Conservation (phyloP, 805 yeast genomes). For the Metschnikowia anglica region DNA sequence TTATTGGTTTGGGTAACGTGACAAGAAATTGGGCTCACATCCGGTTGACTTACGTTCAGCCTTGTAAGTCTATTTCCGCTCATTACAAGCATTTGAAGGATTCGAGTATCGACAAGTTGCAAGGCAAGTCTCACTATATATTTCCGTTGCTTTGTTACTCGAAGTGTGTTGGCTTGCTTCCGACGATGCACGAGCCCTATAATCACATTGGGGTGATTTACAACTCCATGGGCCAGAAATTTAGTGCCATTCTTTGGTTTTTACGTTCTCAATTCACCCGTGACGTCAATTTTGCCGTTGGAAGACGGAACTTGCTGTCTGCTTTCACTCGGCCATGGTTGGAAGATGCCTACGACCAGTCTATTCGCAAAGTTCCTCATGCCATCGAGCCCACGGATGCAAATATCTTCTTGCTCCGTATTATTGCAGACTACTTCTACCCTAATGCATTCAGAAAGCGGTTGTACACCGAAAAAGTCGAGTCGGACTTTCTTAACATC, state of each 20-base stretch:
- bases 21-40: conserved; percentile 15
- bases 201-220: conserved; percentile 54
- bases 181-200: conserved; percentile 67
- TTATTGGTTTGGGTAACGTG: conserved; percentile 21
- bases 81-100: conserved; percentile 15
- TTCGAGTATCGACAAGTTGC: conserved; percentile 29
- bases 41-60: conserved; percentile 15
- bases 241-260: conserved; percentile 51
- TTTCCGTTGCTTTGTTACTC: conserved; percentile 41
- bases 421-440: conserved; percentile 43
- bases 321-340: conserved; percentile 38
- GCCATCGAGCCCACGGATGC: conserved; percentile 15
- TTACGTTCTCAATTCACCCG: conserved; percentile 57
- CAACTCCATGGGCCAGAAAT: conserved; percentile 44
- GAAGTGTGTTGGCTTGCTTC: conserved; percentile 55
- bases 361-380: conserved; percentile 9
- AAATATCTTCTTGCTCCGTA: conserved; percentile 31
- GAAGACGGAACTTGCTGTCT: conserved; percentile 46
- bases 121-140: conserved; percentile 32
- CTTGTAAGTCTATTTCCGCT: conserved; percentile 16
- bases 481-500: conserved; percentile 25
- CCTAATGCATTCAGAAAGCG: conserved; percentile 33
- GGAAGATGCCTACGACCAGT: conserved; percentile 19
- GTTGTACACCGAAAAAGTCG: conserved; percentile 14
- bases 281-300: conserved; percentile 45